Base-by-base conservation (phyloP, 192 early-diverging fungal genomes). In the Podila epigama region DNA sequence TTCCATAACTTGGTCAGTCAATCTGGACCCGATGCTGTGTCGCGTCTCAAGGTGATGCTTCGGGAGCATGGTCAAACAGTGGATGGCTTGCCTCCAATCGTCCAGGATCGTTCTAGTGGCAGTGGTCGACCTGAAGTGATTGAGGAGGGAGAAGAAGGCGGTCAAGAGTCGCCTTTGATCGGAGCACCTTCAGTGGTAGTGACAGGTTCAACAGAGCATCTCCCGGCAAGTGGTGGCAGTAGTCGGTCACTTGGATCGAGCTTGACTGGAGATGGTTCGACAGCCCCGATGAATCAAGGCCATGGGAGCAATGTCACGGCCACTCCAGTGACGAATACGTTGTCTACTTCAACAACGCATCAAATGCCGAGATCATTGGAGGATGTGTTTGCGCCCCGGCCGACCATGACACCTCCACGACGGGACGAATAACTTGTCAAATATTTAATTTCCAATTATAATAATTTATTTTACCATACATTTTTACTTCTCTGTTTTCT, bases 1-100 rank as follows among this genome's bases (percentile, higher is more conserved):
- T 82, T 82, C 51, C 56, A 79, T 39, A 65, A 60, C 29, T 60
- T 82, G n/a, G 75, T 79, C 33, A 63, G 37, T 9, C 62, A 69
- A 29, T 79, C 75, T 20, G 81, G 81, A 31, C 70, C 70, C 4
- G 70, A 82, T 34, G 50, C 68, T 22, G 75, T 73, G 1, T 27
- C 67, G 36, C 65, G 69, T 12, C 58, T 82, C 37, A 79, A 67
- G 56, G 20, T 60, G 36, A 79, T 79, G 62, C 27, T 72, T 31
- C 42, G 62, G 33, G 68, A 82, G 42, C 67, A 78, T 52, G 79
- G 72, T 28, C 72, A 66, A 16, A 75, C 58, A 3, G 51, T 61
- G n/a, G 70, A 66, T 11, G 58, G 63, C 29, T 40, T 56, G 18
- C 70, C 61, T 20, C 58, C 63, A 42, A 56, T 56, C 20, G 35